These are phyloP conservation scores for Corylus americana DNA, from an alignment of 306 rosid species.

Conservation along the genomic window DNA sequence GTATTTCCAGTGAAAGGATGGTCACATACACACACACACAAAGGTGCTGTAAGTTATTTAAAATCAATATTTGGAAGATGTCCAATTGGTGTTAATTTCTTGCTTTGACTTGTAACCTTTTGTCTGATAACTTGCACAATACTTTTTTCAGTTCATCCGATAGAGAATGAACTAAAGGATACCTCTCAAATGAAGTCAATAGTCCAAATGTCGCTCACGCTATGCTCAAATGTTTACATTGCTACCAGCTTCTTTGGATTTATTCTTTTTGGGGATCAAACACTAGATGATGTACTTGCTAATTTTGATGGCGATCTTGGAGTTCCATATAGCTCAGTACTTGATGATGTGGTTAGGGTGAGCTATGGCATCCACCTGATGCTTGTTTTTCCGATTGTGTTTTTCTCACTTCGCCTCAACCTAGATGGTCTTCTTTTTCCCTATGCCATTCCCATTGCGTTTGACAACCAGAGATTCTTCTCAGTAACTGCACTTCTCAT, in stretches of 20 bases:
- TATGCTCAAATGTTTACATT: constrained; percentile 56
- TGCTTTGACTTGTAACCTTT: neutral
- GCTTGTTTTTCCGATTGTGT: constrained; percentile 76
- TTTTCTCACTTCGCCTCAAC: constrained; percentile 75
- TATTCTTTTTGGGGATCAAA: constrained; percentile 69
- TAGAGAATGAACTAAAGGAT: constrained; percentile 59
- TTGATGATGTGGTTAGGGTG: constrained; percentile 64
- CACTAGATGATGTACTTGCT: constrained; percentile 67
- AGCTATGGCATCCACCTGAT: constrained; percentile 80
- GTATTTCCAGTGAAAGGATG: neutral
- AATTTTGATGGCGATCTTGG: constrained; percentile 78
- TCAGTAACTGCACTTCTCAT: constrained; percentile 51
- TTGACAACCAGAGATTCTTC: constrained; percentile 56
- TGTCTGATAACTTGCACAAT: neutral
- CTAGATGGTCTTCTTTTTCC: constrained; percentile 70
- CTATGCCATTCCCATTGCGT: constrained; percentile 52
- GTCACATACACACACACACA: neutral
- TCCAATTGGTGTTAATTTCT: neutral
- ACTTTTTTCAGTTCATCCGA: constrained; percentile 59
- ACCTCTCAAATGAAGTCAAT: constrained; percentile 57
- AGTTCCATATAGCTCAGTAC: constrained; percentile 62
- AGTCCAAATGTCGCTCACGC: constrained; percentile 45
- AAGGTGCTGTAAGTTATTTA: neutral
- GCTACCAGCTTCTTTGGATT: constrained; percentile 63
- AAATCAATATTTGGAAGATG: neutral